Evolutionary conservation across 768 basidiomycete genomes (phyloP).

Genomic region (Leccinum ochraceum): DNA sequence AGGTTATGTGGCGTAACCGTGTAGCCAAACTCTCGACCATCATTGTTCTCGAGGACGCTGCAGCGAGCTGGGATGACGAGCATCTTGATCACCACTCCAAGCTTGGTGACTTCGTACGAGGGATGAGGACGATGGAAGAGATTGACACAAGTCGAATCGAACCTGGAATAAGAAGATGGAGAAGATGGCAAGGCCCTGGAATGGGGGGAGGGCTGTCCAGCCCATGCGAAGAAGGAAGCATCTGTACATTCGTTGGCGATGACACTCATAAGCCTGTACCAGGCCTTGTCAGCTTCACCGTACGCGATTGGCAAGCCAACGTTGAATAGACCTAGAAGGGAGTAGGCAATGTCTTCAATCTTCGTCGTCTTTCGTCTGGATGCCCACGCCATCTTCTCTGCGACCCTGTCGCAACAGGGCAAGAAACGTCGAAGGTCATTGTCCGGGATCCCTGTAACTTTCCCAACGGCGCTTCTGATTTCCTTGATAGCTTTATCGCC

Average conservation of each 20-base stretch:
- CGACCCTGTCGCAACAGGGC: slow-evolving; percentile 12
- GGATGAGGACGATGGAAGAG: slow-evolving; percentile 10
- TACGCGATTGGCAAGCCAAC: slow-evolving; percentile 25
- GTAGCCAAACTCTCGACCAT: slow-evolving; percentile 15
- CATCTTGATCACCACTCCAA: slow-evolving; percentile 15
- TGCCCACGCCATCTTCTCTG: slow-evolving; percentile 27
- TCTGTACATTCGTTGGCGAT: slow-evolving; percentile 17
- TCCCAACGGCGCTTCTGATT: slow-evolving; percentile 11
- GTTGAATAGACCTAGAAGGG: slow-evolving; percentile 26
- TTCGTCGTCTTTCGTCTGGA: slow-evolving; percentile 26
- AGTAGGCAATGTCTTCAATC: slow-evolving; percentile 28
- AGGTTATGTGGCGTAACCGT: slow-evolving; percentile 5
- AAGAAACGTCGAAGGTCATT: slow-evolving; percentile 14
- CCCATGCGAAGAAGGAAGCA: slow-evolving; percentile 16
- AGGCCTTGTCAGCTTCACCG: slow-evolving; percentile 27
- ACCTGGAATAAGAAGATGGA: slow-evolving; percentile 9
- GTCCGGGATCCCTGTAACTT: slow-evolving; percentile 16
- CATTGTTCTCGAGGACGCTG: slow-evolving; percentile 10
- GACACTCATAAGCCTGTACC: slow-evolving; percentile 19
- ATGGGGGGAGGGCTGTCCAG: slow-evolving; percentile 14
- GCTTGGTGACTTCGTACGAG: slow-evolving; percentile 16
- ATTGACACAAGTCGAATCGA: not conserved
- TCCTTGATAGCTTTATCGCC: slow-evolving; percentile 14
- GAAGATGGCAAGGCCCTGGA: slow-evolving; percentile 15
- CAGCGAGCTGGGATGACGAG: slow-evolving; percentile 12